Evolutionary conservation across 306 rosid genomes (phyloP).

Genomic region (Prunus davidiana): DNA sequence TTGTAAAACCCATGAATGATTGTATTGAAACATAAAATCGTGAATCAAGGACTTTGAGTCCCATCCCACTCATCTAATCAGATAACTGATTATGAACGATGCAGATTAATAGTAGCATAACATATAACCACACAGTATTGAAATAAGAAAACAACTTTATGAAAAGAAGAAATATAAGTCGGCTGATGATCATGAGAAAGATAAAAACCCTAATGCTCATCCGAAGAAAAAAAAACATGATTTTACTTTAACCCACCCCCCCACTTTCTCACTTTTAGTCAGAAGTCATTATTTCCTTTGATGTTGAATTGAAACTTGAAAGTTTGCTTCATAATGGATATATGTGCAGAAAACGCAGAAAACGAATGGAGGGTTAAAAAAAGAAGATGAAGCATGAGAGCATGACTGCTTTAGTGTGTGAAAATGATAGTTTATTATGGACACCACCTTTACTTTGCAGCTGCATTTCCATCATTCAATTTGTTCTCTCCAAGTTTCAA

Average conservation of each 20-base stretch:
- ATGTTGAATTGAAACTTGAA: conserved; percentile 16
- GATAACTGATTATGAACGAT: too few relatives aligned
- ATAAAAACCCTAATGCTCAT: conserved; percentile 1
- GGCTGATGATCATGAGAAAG: conserved; percentile 7
- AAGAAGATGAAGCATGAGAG: conserved; percentile 22
- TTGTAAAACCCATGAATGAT: conserved; percentile 7
- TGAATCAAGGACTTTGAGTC: conserved; percentile 16
- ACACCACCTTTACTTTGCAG: too few relatives aligned
- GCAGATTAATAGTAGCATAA: too few relatives aligned
- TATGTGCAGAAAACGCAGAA: background rate
- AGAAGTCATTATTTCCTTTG: too few relatives aligned
- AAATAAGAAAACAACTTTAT: too few relatives aligned
- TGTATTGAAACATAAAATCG: conserved; percentile 2
- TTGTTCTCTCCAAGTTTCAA: too few relatives aligned
- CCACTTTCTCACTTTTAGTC: conserved; percentile 8
- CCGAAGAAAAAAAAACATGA: background rate
- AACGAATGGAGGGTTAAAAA: background rate
- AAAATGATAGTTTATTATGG: too few relatives aligned
- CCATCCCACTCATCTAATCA: background rate
- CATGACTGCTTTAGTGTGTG: conserved; percentile 21
- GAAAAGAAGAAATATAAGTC: background rate
- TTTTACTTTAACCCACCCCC: background rate
- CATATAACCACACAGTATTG: too few relatives aligned
- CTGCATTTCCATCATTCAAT: too few relatives aligned
- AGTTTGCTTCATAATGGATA: conserved; percentile 2